A percentile compares a stretch with the other conserved stretches of the same genome.
Conservation (phyloP, 2,329 filamentous ascomycete species). For the Beauveria brongniartii region DNA sequence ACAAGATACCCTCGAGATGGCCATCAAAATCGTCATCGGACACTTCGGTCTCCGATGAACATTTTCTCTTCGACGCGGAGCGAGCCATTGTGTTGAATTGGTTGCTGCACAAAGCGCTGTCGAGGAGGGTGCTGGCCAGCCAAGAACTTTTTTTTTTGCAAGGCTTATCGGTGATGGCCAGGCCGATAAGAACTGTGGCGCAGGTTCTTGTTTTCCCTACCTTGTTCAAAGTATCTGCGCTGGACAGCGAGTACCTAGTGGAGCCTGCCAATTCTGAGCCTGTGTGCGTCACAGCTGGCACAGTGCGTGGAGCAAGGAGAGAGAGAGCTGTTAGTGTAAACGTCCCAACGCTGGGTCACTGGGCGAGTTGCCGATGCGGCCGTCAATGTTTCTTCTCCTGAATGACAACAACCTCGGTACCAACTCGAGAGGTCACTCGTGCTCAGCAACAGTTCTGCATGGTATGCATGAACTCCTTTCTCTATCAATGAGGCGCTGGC, state of each 20-base stretch:
- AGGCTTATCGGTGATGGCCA: conserved; percentile 4
- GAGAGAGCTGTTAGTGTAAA: not conserved
- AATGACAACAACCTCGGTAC: not conserved
- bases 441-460: not conserved
- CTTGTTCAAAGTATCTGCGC: not conserved
- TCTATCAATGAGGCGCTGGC: not conserved
- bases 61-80: conserved; percentile 53
- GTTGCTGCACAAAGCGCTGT: not conserved
- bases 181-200: conserved; percentile 7
- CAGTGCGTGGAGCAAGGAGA: not conserved
- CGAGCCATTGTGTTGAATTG: conserved; percentile 3
- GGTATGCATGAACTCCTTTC: too few relatives aligned
- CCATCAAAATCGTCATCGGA: conserved; percentile 57
- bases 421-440: not conserved
- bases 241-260: not conserved
- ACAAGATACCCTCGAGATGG: conserved; percentile 46
- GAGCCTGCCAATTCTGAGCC: not conserved
- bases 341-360: not conserved
- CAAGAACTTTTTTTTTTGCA: conserved; percentile 9
- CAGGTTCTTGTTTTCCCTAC: not conserved
- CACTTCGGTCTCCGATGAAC: conserved; percentile 45
- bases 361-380: not conserved
- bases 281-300: not conserved
- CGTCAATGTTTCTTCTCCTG: not conserved
- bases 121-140: not conserved